A percentile compares a stretch with the other conserved stretches of the same genome.
phyloP scores from a whole-genome alignment of 257 asterid species.

The Solanum chmielewskii region DNA sequence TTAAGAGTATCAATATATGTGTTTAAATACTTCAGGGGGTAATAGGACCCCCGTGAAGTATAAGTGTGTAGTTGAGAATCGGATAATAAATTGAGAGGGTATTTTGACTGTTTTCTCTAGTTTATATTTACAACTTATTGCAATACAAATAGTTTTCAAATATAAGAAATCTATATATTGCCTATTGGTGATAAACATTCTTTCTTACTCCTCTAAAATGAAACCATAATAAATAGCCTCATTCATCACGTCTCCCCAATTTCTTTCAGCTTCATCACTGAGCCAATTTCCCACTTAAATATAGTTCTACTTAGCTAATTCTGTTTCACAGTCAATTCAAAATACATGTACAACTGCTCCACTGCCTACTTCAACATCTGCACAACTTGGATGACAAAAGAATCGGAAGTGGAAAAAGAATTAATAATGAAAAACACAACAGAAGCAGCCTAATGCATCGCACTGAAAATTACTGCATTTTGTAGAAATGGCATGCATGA shows the following conservation, averaged over 20 bases:
- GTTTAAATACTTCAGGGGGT: no score
- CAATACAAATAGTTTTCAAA: neutral
- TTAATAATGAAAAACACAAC: neutral
- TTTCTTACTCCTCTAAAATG: neutral
- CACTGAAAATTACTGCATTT: neutral
- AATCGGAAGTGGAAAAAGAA: neutral
- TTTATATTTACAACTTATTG: neutral
- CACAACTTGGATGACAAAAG: neutral
- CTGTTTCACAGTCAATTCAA: neutral
- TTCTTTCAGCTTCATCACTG: neutral
- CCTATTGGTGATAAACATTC: neutral
- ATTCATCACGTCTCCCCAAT: neutral
- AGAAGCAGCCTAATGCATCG: neutral
- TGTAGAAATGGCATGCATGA: neutral
- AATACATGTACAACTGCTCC: neutral
- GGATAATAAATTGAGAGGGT: no score
- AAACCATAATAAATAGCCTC: neutral
- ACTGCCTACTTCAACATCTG: neutral
- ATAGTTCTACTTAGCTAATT: neutral
- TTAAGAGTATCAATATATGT: no score
- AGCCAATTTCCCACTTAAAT: neutral
- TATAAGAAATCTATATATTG: neutral
- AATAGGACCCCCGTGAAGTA: no score
- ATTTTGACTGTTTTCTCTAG: no score
- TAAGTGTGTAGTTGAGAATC: no score